These are phyloP conservation scores for Penicillium sp. DNA, from an alignment of 2,329 filamentous ascomycete genomes.

Conservation along the genomic window DNA sequence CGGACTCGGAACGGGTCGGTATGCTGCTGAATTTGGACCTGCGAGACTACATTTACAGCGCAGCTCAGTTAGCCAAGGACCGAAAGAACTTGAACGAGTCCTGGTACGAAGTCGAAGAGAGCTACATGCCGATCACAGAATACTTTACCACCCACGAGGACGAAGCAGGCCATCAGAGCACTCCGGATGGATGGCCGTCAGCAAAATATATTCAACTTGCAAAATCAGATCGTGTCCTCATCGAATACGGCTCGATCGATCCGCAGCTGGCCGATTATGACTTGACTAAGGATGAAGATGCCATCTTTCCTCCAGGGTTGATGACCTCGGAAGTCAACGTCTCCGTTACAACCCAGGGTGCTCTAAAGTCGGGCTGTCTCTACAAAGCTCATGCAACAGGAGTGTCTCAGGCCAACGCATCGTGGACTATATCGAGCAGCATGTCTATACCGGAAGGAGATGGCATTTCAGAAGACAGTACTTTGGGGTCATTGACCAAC, in stretches of 20 bases:
- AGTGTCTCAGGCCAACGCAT: conserved; percentile 54
- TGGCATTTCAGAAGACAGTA: conserved; percentile 28
- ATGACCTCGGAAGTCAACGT: conserved; percentile 45
- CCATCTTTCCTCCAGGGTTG: conserved; percentile 57
- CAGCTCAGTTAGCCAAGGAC: conserved; percentile 53
- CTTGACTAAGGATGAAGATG: conserved; percentile 52
- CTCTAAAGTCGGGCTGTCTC: conserved; percentile 58
- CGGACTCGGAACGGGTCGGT: conserved; percentile 49
- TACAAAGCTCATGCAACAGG: conserved; percentile 48
- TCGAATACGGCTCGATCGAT: conserved; percentile 61
- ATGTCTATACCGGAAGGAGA: conserved; percentile 33
- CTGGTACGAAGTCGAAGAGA: conserved; percentile 56
- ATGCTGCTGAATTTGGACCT: conserved; percentile 54
- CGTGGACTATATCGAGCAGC: conserved; percentile 52
- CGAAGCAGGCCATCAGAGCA: conserved; percentile 46
- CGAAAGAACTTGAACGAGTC: conserved; percentile 61
- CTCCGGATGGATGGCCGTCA: conserved; percentile 67
- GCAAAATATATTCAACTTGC: conserved; percentile 61
- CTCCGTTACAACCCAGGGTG: conserved; percentile 42
- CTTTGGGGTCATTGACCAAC: conserved; percentile 37
- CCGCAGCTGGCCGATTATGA: conserved; percentile 62
- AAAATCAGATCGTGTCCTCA: conserved; percentile 57
- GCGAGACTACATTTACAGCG: conserved; percentile 59
- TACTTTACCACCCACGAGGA: conserved; percentile 56
- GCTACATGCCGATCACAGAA: conserved; percentile 52